Evolutionary conservation across 2,329 filamentous ascomycete genomes (phyloP), one percentile per base, ranked within the genome.

Genomic region (Fusarium sp.): DNA sequence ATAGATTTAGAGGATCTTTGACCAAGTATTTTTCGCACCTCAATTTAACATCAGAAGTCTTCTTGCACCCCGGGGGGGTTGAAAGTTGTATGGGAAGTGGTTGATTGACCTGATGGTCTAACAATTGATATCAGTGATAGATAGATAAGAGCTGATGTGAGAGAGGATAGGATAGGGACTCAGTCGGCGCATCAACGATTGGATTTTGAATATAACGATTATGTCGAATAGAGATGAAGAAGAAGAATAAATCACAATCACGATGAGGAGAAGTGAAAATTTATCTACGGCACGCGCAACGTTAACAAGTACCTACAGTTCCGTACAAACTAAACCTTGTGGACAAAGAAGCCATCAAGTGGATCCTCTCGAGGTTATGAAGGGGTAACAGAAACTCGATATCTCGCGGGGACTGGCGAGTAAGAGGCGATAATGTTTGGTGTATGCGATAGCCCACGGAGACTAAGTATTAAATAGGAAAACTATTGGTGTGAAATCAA

Each of bases 361-460:
- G 77, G 79, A 80, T 77, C 78, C 76, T 51, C 67, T 62, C 56
- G 69, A 65, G 67, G 75, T 77, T 76, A 73, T 70, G 75, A 75
- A 76, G 75, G 77, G 78, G 77, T 79, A 79, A 79, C 77, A 79
- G 77, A 78, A 79, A 78, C 76, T 79, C 69, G 68, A 76, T 55
- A 66, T 77, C 62, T 73, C 68, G 66, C 68, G 50, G 75, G 64
- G 64, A 68, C 73, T 77, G 75, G 61, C 77, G 77, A 78, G 76
- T 78, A 63, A 73, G 66, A 51, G 60, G 68, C 51, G 51, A 55
- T 41, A 15, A 18, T 55, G 51, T 42, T 55, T 55, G 51, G 34
- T 55, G 51, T 41, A 57, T 48, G 73, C 64, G 64, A 64, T 72
- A 50, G 51, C 51, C 38, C 62, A 71, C 45, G 66, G 62, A 69